Evolutionary conservation across 331 rosid genomes (phyloP), one percentile per base, ranked within the genome.

Genomic region (Ulmus americana): DNA sequence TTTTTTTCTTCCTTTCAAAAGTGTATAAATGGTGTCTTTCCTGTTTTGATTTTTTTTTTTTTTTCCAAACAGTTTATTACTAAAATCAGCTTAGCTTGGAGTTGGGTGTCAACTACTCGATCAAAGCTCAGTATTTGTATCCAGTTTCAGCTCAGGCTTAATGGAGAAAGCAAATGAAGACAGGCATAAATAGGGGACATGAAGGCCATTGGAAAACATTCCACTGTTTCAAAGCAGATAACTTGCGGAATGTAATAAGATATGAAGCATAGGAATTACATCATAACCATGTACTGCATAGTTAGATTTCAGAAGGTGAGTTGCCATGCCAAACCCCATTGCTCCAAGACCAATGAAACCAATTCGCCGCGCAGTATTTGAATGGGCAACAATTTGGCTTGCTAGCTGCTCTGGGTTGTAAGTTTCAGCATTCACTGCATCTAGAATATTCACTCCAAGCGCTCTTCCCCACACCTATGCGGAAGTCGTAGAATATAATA

Each of bases 311-410:
- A 91, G 61, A 63, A 91, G 86, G 49, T 91, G 94, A 67, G 96
- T 81, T 67, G 96, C 95, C 97, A 91, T 91, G 85, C 97, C 97
- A 76, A 86, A 91, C 76, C 97, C 97, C 97, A 91, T 91, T 62
- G 95, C 97, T 78, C 97, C 97, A 64, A 91, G 97, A 67, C 97
- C 97, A 69, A 91, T 70, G 81, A 91, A 91, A 73, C 96, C 97
- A 79, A 91, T 75, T 63, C 86, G 81, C 48, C 53, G 72, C 70
- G 71, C 86, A 52, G 74, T 68, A 55, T 70, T 66, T 67, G 96
- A 71, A 67, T 62, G 60, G 46, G 86, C 65, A 67, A 67, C 80
- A 52, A 75, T 74, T 67, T 83, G 64, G 70, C 80, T 71, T 49
- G 96, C 95, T 75, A 91, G 67, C 62, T 81, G 50, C 76, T 85